Evolutionary conservation across 441 rosid genomes (phyloP), one percentile per base, ranked within the genome.

Genomic region (Cnidoscolus chayamansa): DNA sequence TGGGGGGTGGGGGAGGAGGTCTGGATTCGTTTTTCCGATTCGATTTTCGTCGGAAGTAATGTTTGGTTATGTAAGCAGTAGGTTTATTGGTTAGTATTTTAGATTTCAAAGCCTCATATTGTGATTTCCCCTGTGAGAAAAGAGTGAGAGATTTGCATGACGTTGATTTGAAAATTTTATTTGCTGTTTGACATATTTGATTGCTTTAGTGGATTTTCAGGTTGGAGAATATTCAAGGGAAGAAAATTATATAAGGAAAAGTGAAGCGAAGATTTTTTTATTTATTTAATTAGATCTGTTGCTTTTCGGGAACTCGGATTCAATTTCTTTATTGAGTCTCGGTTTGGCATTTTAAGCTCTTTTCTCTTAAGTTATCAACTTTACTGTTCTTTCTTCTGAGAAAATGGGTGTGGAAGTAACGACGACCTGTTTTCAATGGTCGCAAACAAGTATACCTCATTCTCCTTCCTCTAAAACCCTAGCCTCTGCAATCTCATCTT

Each of bases 371-470:
- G 45, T 19, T 58, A 13, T 30, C 47, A 15, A 30, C 10, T 6
- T 37, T 6, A 16, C 10, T 0, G 54, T 31, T 63, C 17, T 11
- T 5, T 16, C 40, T 40, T 0, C 45, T 40, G 45, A 40, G 45
- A 65, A 76, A 68, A 89, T 89, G 97, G 97, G 80, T 69, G 83
- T 87, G 68, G 86, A 85, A 73, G 88, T 79, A 65, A 88, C 84
- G 0, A 71, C 84, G 19, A 72, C 88, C 10, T 75, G 82, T 72
- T 81, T 88, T 51, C 94, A 86, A 19, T 87, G 92, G 92, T 82
- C 90, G 57, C 90, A 86, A 56, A 77, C 84, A 17, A 57, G 79
- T 35, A 20, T 85, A 40, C 87, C 87, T 35, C 91, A 80, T 7
- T 76, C 83, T 50, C 81, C 90, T 9, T 80, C 84, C 20, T 88